These are phyloP conservation scores for Rhododendron ferrugineum DNA, from an alignment of 148 eudicot species.

Conservation along the genomic window DNA sequence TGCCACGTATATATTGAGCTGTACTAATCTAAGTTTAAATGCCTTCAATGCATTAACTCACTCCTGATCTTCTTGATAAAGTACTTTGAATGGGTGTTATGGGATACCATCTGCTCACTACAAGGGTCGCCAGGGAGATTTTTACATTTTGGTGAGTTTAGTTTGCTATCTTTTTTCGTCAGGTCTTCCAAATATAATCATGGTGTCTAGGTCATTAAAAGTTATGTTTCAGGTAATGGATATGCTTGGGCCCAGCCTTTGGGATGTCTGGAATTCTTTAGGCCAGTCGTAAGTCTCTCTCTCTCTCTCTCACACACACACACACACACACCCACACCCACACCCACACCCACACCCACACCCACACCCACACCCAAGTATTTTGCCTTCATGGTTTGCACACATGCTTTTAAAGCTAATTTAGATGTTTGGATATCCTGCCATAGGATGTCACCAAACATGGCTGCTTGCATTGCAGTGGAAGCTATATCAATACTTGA, in stretches of 20 bases:
- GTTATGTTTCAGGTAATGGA: constrained; percentile 72
- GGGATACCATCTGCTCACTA: constrained; percentile 83
- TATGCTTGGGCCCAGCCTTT: constrained; percentile 94
- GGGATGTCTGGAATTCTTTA: constrained; percentile 93
- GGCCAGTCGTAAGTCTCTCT: constrained; percentile 77
- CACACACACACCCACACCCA: neutral
- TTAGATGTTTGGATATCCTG: constrained; percentile 12
- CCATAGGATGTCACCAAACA: constrained; percentile 83
- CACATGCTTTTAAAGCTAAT: neutral
- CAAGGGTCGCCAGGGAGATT: constrained; percentile 93
- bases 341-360: neutral
- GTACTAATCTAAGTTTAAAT: neutral
- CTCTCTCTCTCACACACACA: neutral
- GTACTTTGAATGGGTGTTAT: constrained; percentile 83
- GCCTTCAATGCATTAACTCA: constrained; percentile 4
- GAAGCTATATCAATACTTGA: constrained; percentile 93
- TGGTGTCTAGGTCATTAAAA: neutral
- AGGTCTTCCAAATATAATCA: constrained; percentile 2
- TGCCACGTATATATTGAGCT: constrained; percentile 3
- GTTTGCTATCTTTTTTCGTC: neutral
- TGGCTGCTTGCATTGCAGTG: constrained; percentile 95
- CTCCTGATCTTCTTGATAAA: constrained; percentile 21
- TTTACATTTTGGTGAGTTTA: constrained; percentile 69
- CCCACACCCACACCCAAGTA: neutral
- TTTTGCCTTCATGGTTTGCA: neutral